Conservation (phyloP, 768 basidiomycete genomes). For the Lactifluus echinatus region DNA sequence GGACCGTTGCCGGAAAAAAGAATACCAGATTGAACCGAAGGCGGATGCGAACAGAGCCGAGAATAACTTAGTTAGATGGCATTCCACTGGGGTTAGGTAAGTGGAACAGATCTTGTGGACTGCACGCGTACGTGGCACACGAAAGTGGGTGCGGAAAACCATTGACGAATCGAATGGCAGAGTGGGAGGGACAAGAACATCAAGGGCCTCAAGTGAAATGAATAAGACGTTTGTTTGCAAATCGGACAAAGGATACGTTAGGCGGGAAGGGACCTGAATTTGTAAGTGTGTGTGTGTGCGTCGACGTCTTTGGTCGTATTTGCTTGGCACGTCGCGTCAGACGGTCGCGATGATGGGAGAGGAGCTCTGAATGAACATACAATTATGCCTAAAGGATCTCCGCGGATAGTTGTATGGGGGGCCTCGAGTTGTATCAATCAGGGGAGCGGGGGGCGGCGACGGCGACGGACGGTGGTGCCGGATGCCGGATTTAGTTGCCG, state of each 20-base stretch:
- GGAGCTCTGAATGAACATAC: too few species aligned
- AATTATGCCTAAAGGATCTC: background rate
- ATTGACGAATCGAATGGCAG: background rate
- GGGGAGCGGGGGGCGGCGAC: too few species aligned
- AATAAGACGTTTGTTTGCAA: background rate
- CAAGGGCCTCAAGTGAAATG: background rate
- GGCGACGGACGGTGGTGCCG: too few species aligned
- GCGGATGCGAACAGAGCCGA: slow-evolving; percentile 7
- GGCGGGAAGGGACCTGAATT: background rate
- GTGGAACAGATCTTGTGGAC: slow-evolving; percentile 18
- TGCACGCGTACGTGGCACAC: slow-evolving; percentile 1
- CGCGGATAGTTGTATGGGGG: too few species aligned
- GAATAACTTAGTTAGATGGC: slow-evolving; percentile 19
- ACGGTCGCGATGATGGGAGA: too few species aligned
- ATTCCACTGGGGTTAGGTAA: slow-evolving; percentile 7
- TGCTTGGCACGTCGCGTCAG: background rate
- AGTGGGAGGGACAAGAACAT: slow-evolving; percentile 14
- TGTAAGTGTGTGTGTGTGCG: too few species aligned
- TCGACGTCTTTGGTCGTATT: slow-evolving; percentile 5
- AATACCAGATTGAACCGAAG: background rate
- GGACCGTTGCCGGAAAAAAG: background rate
- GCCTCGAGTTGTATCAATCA: too few species aligned
- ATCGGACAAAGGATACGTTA: background rate
- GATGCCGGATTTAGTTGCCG: too few species aligned
- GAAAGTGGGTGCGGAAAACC: slow-evolving; percentile 5